Conservation (phyloP, 805 yeast genomes). For the Kodamaea jinghongensis region DNA sequence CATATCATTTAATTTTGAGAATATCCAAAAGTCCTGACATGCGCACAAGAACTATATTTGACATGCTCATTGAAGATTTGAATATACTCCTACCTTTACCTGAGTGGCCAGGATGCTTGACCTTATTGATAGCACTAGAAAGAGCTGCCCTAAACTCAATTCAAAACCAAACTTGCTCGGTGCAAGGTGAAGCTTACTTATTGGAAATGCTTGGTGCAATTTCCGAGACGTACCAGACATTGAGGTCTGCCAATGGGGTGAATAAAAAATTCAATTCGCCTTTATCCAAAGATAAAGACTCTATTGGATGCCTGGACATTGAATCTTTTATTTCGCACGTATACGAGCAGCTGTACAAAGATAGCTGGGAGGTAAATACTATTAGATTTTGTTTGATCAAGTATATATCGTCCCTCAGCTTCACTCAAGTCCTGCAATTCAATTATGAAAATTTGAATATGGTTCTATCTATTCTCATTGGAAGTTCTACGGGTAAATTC, state of each 20-base stretch:
- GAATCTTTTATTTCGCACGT: no score
- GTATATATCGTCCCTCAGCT: no score
- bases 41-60: slow-evolving; percentile 40
- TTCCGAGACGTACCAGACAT: no score
- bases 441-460: no score
- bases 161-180: slow-evolving; percentile 36
- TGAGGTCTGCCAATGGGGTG: slow-evolving; percentile 9
- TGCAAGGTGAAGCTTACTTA: slow-evolving; percentile 47
- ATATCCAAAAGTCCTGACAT: slow-evolving; percentile 24
- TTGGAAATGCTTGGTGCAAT: slow-evolving; percentile 62
- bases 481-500: slow-evolving; percentile 12
- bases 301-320: no score
- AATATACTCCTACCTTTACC: slow-evolving; percentile 48
- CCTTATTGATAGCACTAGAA: slow-evolving; percentile 45
- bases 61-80: slow-evolving; percentile 57
- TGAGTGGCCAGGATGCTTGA: slow-evolving; percentile 61
- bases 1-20: slow-evolving; percentile 20
- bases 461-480: no score
- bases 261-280: no score
- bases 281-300: no score
- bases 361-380: no score
- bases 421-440: no score
- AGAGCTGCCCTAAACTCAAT: slow-evolving; percentile 41
- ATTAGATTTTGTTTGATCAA: no score
- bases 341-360: no score